These are phyloP conservation scores for Kodamaea sp. DNA, from an alignment of 1,139 yeast genomes.

Conservation along the genomic window DNA sequence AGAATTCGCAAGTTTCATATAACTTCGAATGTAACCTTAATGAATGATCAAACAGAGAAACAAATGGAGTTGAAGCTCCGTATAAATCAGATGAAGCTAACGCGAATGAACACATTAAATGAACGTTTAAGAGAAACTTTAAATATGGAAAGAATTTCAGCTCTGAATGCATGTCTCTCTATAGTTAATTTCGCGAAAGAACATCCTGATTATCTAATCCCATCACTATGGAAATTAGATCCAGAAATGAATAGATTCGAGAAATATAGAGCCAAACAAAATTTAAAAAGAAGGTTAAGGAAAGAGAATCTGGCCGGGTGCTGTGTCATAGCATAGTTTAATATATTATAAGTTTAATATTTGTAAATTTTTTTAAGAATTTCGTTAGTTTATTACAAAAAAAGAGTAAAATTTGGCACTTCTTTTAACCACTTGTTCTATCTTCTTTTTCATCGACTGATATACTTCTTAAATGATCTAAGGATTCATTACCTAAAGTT, in stretches of 20 bases:
- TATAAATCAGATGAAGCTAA: conserved; percentile 50
- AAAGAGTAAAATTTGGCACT: too few species aligned
- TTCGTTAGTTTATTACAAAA: too few species aligned
- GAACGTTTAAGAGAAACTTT: conserved; percentile 51
- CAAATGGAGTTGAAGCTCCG: conserved; percentile 25
- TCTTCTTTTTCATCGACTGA: conserved; percentile 42
- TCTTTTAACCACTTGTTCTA: conserved; percentile 3
- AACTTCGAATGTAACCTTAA: not conserved
- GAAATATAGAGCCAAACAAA: conserved; percentile 20
- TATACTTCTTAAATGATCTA: conserved; percentile 38
- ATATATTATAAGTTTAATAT: too few species aligned
- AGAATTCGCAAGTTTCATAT: not conserved
- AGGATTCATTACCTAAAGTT: conserved; percentile 36
- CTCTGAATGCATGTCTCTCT: conserved; percentile 61
- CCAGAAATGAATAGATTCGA: conserved; percentile 48
- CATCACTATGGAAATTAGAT: conserved; percentile 48
- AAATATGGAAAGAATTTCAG: conserved; percentile 57
- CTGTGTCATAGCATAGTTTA: conserved; percentile 36
- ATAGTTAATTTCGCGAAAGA: conserved; percentile 43
- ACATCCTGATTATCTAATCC: conserved; percentile 51
- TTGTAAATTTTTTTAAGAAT: too few species aligned
- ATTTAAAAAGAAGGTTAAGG: conserved; percentile 10
- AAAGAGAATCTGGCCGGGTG: conserved; percentile 27
- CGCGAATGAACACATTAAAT: conserved; percentile 61
- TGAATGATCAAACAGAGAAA: conserved; percentile 5